phyloP scores from a whole-genome alignment of 192 early-diverging fungal genomes.

The Cetraspora pellucida region DNA sequence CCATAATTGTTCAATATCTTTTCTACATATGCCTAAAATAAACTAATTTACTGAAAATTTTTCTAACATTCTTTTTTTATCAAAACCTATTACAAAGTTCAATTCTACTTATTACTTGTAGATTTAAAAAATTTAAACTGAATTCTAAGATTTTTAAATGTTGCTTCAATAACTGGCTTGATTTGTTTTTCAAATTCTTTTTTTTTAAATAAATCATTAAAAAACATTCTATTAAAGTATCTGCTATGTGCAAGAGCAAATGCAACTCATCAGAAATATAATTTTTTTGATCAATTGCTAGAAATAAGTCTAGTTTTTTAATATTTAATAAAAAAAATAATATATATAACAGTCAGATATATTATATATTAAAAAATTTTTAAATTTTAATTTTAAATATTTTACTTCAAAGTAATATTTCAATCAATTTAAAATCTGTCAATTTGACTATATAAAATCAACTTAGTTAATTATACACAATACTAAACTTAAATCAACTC shows the following conservation, averaged over 20 bases:
- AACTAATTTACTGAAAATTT: not conserved
- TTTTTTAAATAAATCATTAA: slow-evolving; percentile 10
- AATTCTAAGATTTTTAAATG: not conserved
- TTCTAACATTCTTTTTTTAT: slow-evolving; percentile 16
- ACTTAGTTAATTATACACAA: no score
- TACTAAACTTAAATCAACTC: no score
- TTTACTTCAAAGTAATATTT: no score
- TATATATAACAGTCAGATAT: no score
- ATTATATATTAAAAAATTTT: no score
- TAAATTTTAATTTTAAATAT: no score
- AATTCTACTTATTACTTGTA: not conserved
- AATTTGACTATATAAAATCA: no score
- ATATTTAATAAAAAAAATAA: no score
- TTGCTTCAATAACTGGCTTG: no score
- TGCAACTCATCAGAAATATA: not conserved
- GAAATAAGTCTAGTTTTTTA: not conserved
- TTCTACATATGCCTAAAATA: not conserved
- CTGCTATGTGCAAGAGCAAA: not conserved
- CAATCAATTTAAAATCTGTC: no score
- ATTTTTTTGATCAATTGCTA: not conserved
- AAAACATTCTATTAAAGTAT: not conserved
- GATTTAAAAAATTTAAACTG: slow-evolving; percentile 11
- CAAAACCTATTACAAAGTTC: not conserved
- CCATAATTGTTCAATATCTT: not conserved
- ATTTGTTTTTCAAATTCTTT: not conserved